Evolutionary conservation across 192 early-diverging fungal species (phyloP).

Genomic region (Piromyces finnis): DNA sequence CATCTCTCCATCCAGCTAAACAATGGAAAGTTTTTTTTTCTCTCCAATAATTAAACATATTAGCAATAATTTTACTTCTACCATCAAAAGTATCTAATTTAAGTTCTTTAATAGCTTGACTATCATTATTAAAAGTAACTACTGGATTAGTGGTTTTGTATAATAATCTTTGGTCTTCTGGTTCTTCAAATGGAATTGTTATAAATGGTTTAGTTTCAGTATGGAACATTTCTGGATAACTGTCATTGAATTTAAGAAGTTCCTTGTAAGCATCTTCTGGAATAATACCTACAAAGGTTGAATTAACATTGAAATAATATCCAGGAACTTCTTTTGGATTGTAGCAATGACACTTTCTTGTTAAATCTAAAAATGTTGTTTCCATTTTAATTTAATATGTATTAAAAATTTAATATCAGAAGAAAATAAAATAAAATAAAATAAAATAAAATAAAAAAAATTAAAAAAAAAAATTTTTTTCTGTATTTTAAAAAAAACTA

Average conservation of each 20-base stretch:
- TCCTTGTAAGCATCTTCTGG: not conserved
- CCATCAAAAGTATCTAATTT: not conserved
- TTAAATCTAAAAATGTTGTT: not conserved
- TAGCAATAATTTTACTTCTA: not conserved
- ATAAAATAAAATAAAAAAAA: too few species aligned
- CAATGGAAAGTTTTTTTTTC: not conserved
- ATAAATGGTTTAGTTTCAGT: not conserved
- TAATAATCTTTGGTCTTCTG: not conserved
- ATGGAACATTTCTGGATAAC: not conserved
- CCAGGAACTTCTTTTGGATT: not conserved
- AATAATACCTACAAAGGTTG: not conserved
- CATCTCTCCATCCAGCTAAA: not conserved
- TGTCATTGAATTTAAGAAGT: not conserved
- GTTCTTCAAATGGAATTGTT: not conserved
- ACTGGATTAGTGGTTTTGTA: not conserved
- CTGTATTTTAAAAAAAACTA: too few species aligned
- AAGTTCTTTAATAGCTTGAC: not conserved
- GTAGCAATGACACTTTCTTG: not conserved
- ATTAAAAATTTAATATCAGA: too few species aligned
- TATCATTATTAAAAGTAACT: not conserved
- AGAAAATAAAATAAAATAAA: too few species aligned
- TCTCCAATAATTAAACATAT: not conserved
- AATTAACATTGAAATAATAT: not conserved
- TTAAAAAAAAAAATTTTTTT: too few species aligned
- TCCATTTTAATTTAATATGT: not conserved